phyloP scores from a whole-genome alignment of 2,329 filamentous ascomycete species.

The Didymella segeticola region DNA sequence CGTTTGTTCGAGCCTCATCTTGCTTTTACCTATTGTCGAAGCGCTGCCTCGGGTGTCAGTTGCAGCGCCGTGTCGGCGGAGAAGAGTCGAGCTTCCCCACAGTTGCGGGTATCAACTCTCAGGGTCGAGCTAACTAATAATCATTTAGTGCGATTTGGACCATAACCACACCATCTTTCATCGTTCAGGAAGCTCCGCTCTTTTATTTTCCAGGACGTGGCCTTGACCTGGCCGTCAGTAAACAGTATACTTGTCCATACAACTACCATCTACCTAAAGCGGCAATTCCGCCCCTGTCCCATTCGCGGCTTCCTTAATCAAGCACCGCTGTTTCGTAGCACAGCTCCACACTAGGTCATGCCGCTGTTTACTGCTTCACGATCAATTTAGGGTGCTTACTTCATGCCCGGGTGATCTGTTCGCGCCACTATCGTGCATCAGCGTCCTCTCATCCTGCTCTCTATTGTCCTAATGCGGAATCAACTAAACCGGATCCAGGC shows the following conservation, averaged over 20 bases:
- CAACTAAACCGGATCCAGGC: slow-evolving; percentile 11
- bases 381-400: neutral
- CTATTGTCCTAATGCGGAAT: neutral
- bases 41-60: slow-evolving; percentile 2
- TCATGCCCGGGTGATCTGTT: neutral
- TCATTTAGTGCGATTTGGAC: neutral
- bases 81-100: slow-evolving; percentile 10
- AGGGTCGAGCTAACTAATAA: neutral
- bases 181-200: neutral
- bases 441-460: neutral
- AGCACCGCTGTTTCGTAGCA: neutral
- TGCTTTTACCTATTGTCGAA: neutral
- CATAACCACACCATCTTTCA: neutral
- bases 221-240: neutral
- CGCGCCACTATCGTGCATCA: slow-evolving; percentile 3
- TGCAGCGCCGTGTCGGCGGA: slow-evolving; percentile 3
- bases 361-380: neutral
- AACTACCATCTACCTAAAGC: neutral
- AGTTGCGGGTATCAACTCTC: no score
- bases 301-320: neutral
- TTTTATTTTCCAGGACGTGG: neutral
- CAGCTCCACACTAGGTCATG: neutral
- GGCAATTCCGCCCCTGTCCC: neutral
- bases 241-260: no score
- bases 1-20: neutral